Evolutionary conservation across 352 stramenopile genomes (phyloP), one percentile per base, ranked within the genome.

Genomic region (Pythium aphanidermatum): DNA sequence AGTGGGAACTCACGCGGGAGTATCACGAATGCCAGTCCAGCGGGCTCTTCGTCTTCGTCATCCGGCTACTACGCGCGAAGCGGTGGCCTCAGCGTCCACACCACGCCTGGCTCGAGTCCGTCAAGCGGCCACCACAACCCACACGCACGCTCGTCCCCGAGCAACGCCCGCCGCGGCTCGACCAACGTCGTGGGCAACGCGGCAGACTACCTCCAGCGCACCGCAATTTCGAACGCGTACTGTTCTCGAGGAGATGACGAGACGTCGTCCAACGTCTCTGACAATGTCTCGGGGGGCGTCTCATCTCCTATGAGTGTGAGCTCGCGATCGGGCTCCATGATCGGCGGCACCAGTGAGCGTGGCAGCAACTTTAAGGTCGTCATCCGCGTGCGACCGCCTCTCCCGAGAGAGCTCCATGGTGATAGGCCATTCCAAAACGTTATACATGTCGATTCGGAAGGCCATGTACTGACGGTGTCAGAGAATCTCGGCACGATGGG

Each of bases 311-410:
- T 65, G 28, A 65, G 60, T 21, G 50, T 68, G 20, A 46, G 50
- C 43, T 68, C 52, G 5, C 53, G 46, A 9, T 62, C 46, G 2
- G 46, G 53, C 16, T 62, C 53, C 9, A 43, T 56, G 27, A 6
- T 38, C 5, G 39, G 46, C 2, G 17, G 24, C 2, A 21, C 1
- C 6, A 28, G 36, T 30, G 46, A 55, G 21, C 74, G 77, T 8
- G 77, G 77, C 2, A 83, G 71, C 46, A 95, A 95, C 61, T 95
- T 96, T 56, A 95, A 95, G 43, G 89, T 97, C 34, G 89, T 96
- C n/a, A 94, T 97, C 48, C 78, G 89, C 35, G 84, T 96, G 20
- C 80, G 89, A 1, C 89, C 89, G 1, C 88, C 88, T 2, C 55
- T 97, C 16, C 82, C 83, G 1, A 64, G 89, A 23, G 89, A 97